Conservation (phyloP, 176 grass and related monocot species). For the Dactylis glomerata region DNA sequence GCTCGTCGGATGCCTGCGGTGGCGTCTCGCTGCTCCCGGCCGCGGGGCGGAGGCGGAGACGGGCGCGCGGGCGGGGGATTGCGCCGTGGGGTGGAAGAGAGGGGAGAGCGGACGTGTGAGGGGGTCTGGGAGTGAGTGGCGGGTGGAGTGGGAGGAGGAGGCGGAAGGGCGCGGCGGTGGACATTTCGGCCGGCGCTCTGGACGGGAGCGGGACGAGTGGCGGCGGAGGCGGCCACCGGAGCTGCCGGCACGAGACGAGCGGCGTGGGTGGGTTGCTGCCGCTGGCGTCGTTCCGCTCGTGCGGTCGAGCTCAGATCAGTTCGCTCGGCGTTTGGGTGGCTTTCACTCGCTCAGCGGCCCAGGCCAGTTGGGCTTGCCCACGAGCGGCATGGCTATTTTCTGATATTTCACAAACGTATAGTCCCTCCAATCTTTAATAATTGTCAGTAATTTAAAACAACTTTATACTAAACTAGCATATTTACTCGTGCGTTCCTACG, state of each 20-base stretch:
- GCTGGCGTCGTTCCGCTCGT: background rate
- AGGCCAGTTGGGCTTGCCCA: background rate
- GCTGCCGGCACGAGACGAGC: conserved; percentile 16
- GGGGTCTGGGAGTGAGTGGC: background rate
- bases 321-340: background rate
- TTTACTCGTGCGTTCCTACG: too few species aligned
- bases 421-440: too few species aligned
- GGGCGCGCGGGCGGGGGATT: background rate
- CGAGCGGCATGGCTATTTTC: background rate
- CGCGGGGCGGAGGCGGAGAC: background rate
- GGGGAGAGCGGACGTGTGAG: background rate
- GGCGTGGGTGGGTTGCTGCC: background rate
- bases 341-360: background rate
- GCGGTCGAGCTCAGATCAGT: background rate
- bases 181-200: background rate
- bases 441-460: too few species aligned
- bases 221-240: background rate
- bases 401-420: background rate
- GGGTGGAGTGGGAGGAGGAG: background rate
- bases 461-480: too few species aligned
- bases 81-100: background rate
- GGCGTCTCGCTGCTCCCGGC: background rate
- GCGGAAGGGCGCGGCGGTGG: background rate
- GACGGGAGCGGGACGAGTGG: background rate
- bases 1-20: conserved; percentile 12